Conservation (phyloP, 495 filamentous ascomycete species). For the Pseudevernia furfuracea region DNA sequence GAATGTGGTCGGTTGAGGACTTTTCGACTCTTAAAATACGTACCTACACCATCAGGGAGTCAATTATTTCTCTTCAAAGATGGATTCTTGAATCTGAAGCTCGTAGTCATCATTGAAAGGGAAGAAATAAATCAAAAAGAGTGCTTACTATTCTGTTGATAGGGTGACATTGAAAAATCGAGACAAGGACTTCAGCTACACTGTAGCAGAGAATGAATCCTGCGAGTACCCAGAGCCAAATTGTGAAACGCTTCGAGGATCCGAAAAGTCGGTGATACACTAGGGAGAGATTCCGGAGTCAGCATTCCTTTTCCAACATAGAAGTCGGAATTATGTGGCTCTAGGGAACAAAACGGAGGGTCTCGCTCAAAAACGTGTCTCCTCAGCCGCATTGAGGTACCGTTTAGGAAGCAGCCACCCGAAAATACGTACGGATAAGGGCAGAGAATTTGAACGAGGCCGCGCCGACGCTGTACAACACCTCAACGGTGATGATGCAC, state of each 20-base stretch:
- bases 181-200: neutral
- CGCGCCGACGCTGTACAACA: neutral
- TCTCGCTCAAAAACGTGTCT: neutral
- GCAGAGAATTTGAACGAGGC: neutral
- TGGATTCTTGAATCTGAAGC: neutral
- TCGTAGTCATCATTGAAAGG: neutral
- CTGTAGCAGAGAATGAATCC: neutral
- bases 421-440: neutral
- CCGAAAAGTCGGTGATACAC: slow-evolving; percentile 2
- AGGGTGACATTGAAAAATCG: neutral
- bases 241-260: neutral
- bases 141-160: neutral
- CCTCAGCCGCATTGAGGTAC: neutral
- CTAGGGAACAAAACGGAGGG: neutral
- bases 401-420: neutral
- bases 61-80: neutral
- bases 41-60: neutral
- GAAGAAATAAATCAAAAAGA: neutral
- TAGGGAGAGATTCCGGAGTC: neutral
- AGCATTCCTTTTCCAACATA: neutral
- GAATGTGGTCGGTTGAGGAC: no score
- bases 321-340: neutral
- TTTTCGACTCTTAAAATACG: neutral
- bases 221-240: neutral
- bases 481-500: neutral